Base-by-base conservation (phyloP, 2,329 filamentous ascomycete genomes). In the Aspergillus japonicus region DNA sequence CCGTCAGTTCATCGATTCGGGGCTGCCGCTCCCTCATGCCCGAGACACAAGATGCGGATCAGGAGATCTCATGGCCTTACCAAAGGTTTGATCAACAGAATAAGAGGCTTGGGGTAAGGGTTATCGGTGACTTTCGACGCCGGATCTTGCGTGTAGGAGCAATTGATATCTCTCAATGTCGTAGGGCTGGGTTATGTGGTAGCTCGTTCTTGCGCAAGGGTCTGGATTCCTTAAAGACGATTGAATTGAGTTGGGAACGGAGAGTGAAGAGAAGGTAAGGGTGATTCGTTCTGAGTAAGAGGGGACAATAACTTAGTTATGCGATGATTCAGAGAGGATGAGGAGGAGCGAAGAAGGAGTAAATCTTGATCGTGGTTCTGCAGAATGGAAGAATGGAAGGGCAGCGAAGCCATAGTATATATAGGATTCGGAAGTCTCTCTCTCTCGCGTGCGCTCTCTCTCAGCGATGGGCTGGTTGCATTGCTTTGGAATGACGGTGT, bases 341-440 rank as follows among this genome's bases (percentile, higher is more conserved):
- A 24, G 26, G 21, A 19, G 19, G 47, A 39, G 23, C 23, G 3
- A 19, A 54, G 35, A 47, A 5, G 39, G n/a, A 50, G 21, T 33
- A 23, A 51, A 39, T 56, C 14, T 53, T 57, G 44, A 33, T 56
- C 57, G 33, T 56, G 57, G 14, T 56, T 54, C 54, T 63, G 61
- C 60, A 54, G 52, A 55, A 53, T 50, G 19, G 47, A 54, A 47
- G 52, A 24, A 31, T 24, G 23, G 26, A 47, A 47, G 49, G 48
- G 57, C 57, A 50, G 55, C 60, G 59, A 52, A 57, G 60, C 64
- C 63, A 66, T 66, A 62, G 60, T 54, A 59, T 67, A 64, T 68
- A 68, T 65, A 68, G 65, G 65, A 63, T 51, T 24, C 59, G 33
- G 50, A 59, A 39, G 35, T 31, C 51, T 54, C 52, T 56, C 26